Conservation (phyloP, 1,284 basidiomycete genomes). For the Trichosporon asahii region DNA sequence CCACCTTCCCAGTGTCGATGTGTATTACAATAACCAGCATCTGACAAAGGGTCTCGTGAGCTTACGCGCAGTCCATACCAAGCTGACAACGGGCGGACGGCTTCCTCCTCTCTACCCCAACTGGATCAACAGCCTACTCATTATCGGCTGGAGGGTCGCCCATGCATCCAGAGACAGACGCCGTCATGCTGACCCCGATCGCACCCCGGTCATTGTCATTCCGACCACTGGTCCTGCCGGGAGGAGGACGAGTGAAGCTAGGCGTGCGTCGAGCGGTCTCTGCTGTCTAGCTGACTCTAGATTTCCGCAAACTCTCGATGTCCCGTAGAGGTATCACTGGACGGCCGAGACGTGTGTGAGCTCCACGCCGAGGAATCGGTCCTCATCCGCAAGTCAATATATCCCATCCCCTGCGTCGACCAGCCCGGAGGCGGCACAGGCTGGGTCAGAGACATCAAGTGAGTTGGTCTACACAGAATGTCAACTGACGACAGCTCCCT, state of each 20-base stretch:
- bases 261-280: conserved; percentile 58
- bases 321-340: conserved; percentile 85
- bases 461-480: conserved; percentile 14
- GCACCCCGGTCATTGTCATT: conserved; percentile 91
- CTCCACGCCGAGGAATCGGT: conserved; percentile 80
- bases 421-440: conserved; percentile 82
- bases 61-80: no score
- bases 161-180: conserved; percentile 86
- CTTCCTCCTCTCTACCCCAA: conserved; percentile 90
- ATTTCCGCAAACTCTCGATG: conserved; percentile 80
- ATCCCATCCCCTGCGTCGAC: conserved; percentile 89
- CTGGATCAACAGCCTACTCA: conserved; percentile 95
- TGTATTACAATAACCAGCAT: conserved; percentile 92
- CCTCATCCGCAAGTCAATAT: conserved; percentile 76
- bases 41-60: conserved; percentile 90
- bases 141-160: conserved; percentile 94
- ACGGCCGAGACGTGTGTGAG: conserved; percentile 77
- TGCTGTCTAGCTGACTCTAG: conserved; percentile 52
- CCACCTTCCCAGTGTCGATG: conserved; percentile 90
- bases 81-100: conserved; percentile 71
- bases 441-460: conserved; percentile 94
- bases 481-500: conserved; percentile 57
- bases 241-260: conserved; percentile 73
- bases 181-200: conserved; percentile 88
- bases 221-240: conserved; percentile 82